phyloP scores from a whole-genome alignment of 2,329 filamentous ascomycete genomes.

The Cytospora schulzeri region DNA sequence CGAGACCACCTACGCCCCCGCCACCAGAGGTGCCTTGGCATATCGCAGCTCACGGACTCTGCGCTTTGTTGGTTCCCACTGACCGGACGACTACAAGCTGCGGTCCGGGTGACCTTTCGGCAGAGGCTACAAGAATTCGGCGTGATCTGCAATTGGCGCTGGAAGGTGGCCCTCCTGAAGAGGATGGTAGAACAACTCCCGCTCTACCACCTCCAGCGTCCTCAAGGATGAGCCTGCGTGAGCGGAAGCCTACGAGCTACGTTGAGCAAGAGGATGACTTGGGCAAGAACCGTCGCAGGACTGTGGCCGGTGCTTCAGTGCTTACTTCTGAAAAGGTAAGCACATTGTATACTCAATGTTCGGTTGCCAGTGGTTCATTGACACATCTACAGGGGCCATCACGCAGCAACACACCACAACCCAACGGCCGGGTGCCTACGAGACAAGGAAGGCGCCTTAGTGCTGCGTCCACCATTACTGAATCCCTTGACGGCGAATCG shows the following conservation, averaged over 20 bases:
- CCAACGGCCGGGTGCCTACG: slow-evolving; percentile 32
- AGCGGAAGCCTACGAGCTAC: slow-evolving; percentile 64
- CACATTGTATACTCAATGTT: background rate
- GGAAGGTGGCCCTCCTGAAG: slow-evolving; percentile 36
- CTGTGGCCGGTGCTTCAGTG: slow-evolving; percentile 57
- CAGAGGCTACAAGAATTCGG: slow-evolving; percentile 63
- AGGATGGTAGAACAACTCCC: slow-evolving; percentile 34
- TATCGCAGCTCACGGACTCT: slow-evolving; percentile 79
- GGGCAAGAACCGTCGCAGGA: slow-evolving; percentile 59
- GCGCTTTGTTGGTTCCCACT: slow-evolving; percentile 77
- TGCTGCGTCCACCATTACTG: slow-evolving; percentile 44
- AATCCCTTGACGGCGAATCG: slow-evolving; percentile 32
- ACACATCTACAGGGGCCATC: slow-evolving; percentile 37
- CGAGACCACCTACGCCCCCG: slow-evolving; percentile 63
- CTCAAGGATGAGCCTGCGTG: slow-evolving; percentile 73
- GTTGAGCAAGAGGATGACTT: slow-evolving; percentile 53
- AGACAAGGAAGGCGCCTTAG: slow-evolving; percentile 53
- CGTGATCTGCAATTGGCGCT: slow-evolving; percentile 64
- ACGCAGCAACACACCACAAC: slow-evolving; percentile 38
- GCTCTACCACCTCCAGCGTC: slow-evolving; percentile 42
- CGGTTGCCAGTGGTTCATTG: slow-evolving; percentile 20
- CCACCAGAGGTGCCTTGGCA: slow-evolving; percentile 85
- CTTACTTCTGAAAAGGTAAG: slow-evolving; percentile 48
- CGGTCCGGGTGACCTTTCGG: slow-evolving; percentile 75
- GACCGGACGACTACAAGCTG: slow-evolving; percentile 76